Base-by-base conservation (phyloP, 1,284 basidiomycete species). In the Naganishia cerealis region DNA sequence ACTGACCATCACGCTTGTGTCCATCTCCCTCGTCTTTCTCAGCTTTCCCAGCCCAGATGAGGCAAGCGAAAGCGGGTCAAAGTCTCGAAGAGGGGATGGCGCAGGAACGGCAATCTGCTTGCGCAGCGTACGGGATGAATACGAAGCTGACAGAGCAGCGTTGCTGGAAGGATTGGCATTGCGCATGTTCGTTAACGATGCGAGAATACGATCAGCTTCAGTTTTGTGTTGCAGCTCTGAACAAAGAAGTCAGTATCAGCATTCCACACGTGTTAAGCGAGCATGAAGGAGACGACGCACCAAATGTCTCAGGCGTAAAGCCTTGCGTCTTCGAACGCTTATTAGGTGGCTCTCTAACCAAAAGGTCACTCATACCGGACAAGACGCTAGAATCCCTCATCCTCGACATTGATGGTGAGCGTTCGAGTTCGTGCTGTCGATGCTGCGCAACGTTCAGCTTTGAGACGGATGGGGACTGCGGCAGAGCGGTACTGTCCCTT, bases 201-300 rank as follows among this genome's bases (percentile, higher is more conserved):
- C 66, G 33, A 67, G 66, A 38, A 67, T 67, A 12, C 57, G 46
- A 42, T 67, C 57, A 26, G 66, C 57, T 57, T 67, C 57, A 6
- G 66, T 42, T 55, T 61, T 57, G 18, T 67, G 66, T 43, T 54
- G 46, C 13, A 24, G 40, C 43, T 67, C 66, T 67, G 57, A 33
- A 6, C n/a, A 42, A 21, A 42, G 6, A 48, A 36, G 38, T 24
- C 7, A 50, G 9, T 13, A 50, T 50, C 46, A 50, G 21, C n/a
- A 9, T 24, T 21, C 46, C 46, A 0, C 13, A 13, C 21, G 1
- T 10, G 6, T 7, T 3, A 7, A 50, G 9, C 43, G 46, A 8
- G 7, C 5, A 8, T n/a, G 10, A 13, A 24, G 13, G 21, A 50
- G 46, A 50, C 8, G 46, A 21, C 46, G 21, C 24, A 38, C 57